Evolutionary conservation across 2,329 filamentous ascomycete genomes (phyloP).

Genomic region (Paramyrothecium roridum): DNA sequence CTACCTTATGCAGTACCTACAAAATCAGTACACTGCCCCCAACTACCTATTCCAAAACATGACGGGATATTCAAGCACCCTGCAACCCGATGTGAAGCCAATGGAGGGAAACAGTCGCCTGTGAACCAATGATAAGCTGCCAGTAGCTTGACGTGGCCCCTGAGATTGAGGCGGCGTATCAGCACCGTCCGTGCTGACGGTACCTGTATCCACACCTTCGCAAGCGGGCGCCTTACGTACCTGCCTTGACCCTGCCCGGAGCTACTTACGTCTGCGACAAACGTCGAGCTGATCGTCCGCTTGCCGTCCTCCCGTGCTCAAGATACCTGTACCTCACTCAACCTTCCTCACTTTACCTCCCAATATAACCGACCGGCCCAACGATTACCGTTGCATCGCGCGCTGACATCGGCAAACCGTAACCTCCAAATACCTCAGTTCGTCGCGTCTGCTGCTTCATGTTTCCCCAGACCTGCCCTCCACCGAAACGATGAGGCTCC

Average conservation of each 20-base stretch:
- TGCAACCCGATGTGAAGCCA: no score
- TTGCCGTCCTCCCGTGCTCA: not conserved
- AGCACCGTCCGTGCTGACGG: not conserved
- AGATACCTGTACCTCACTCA: not conserved
- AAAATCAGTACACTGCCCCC: no score
- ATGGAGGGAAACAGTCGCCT: no score
- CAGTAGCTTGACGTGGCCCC: not conserved
- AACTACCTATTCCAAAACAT: no score
- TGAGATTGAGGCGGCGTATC: not conserved
- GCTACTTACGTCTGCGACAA: not conserved
- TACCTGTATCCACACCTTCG: no score
- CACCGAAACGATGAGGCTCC: constrained; percentile 52
- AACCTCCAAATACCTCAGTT: not conserved
- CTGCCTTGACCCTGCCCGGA: not conserved
- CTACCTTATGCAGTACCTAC: no score
- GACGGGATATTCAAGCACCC: no score
- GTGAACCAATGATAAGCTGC: not conserved
- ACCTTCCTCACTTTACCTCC: no score
- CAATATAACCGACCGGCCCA: not conserved
- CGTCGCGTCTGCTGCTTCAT: constrained; percentile 32
- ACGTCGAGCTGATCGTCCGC: not conserved
- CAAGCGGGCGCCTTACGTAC: no score
- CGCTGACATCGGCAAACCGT: not conserved
- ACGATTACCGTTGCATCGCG: not conserved
- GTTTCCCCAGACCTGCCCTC: constrained; percentile 27